Evolutionary conservation across 768 basidiomycete genomes (phyloP).

Genomic region (Mycena kentingensis): DNA sequence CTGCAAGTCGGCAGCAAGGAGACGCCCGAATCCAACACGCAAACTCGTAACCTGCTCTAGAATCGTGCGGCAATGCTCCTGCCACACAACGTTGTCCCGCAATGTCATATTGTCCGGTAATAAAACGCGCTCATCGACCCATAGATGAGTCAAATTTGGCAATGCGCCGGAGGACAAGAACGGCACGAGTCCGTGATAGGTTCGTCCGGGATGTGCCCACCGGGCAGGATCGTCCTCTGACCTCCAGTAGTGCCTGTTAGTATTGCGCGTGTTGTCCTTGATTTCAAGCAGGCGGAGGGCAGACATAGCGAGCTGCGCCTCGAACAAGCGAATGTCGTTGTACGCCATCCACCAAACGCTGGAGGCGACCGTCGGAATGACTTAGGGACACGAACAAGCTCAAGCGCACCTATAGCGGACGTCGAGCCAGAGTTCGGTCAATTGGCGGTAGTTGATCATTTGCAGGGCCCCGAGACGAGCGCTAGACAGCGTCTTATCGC

Average conservation of each 20-base stretch:
- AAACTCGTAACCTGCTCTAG: conserved; percentile 10
- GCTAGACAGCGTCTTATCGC: conserved; percentile 17
- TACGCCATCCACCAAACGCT: background rate
- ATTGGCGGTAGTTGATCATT: conserved; percentile 14
- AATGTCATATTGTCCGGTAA: background rate
- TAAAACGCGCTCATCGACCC: conserved; percentile 23
- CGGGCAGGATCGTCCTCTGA: conserved; percentile 2
- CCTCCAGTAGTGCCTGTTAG: conserved; percentile 12
- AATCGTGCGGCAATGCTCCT: background rate
- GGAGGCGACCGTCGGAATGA: background rate
- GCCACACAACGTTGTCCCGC: background rate
- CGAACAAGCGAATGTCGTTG: conserved; percentile 16
- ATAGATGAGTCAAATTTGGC: conserved; percentile 20
- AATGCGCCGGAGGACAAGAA: conserved; percentile 10
- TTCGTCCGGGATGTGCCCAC: conserved; percentile 4
- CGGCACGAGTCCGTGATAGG: conserved; percentile 23
- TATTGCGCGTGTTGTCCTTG: conserved; percentile 13
- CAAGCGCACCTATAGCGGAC: conserved; percentile 20
- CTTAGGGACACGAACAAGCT: background rate
- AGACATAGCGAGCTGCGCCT: conserved; percentile 7
- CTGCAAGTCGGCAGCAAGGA: background rate
- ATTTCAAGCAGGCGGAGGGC: conserved; percentile 21
- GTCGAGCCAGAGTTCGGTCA: conserved; percentile 18
- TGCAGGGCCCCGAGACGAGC: conserved; percentile 19
- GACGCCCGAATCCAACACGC: conserved; percentile 18